phyloP scores from a whole-genome alignment of 2,329 filamentous ascomycete genomes.

The Verticillium zaregamsianum region DNA sequence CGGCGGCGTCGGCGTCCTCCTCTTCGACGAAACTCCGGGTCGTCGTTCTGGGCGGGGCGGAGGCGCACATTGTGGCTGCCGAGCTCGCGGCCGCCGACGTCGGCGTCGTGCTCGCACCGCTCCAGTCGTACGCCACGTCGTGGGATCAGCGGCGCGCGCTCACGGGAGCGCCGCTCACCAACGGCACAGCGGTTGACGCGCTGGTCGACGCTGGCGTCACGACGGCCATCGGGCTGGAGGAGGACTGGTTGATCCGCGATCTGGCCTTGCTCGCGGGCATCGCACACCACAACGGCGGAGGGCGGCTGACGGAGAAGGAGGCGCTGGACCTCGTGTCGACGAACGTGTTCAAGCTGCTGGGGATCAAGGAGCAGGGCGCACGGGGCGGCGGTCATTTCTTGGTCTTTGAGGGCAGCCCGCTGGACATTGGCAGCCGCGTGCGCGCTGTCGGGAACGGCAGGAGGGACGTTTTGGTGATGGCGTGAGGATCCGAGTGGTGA shows the following conservation, averaged over 20 bases:
- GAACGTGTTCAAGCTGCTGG: conserved; percentile 56
- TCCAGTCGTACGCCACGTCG: conserved; percentile 46
- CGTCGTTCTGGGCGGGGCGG: conserved; percentile 58
- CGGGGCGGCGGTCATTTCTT: conserved; percentile 45
- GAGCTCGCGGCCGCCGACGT: conserved; percentile 54
- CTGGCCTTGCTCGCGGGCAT: conserved; percentile 57
- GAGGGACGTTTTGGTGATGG: conserved; percentile 31
- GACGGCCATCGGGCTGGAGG: conserved; percentile 53
- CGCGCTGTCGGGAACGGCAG: conserved; percentile 46
- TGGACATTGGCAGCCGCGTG: conserved; percentile 54
- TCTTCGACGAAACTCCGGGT: conserved; percentile 37
- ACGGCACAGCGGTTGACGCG: conserved; percentile 56
- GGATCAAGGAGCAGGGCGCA: conserved; percentile 29
- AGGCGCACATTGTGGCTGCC: conserved; percentile 55
- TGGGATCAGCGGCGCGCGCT: conserved; percentile 63
- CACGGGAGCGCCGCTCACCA: conserved; percentile 61
- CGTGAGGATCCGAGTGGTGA: conserved; percentile 11
- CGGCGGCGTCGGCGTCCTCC: conserved; percentile 2
- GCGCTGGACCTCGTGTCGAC: conserved; percentile 53
- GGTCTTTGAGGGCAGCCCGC: conserved; percentile 58
- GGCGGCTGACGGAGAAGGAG: conserved; percentile 46
- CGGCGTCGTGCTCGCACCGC: conserved; percentile 56
- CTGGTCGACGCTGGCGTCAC: conserved; percentile 56
- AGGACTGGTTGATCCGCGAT: conserved; percentile 60
- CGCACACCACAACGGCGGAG: conserved; percentile 52